A percentile compares a stretch with the other conserved stretches of the same genome.
phyloP scores from a whole-genome alignment of 805 yeast genomes.

The Grigorovia yakushimaensis region DNA sequence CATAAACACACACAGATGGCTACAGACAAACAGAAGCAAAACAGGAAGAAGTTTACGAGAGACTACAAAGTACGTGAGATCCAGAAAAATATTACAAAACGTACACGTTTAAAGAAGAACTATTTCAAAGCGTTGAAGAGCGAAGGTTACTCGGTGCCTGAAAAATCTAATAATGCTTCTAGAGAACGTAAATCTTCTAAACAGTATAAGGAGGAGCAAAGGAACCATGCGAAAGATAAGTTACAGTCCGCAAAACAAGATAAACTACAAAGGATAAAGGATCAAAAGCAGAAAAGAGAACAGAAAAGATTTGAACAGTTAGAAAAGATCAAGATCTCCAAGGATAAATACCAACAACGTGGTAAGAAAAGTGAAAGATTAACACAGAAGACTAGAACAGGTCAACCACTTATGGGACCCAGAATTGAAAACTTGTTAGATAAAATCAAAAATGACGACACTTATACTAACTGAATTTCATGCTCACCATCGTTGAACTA shows the following conservation, averaged over 20 bases:
- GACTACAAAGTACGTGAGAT: conserved; percentile 49
- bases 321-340: conserved; percentile 26
- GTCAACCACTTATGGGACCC: conserved; percentile 91
- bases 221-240: conserved; percentile 19
- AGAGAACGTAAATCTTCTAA: conserved; percentile 9
- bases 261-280: conserved; percentile 29
- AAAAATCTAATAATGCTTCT: conserved; percentile 16
- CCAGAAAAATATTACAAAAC: conserved; percentile 63
- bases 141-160: conserved; percentile 54
- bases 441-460: conserved; percentile 51
- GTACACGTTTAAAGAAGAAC: conserved; percentile 70
- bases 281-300: conserved; percentile 23
- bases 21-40: conserved; percentile 16
- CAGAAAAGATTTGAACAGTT: conserved; percentile 37
- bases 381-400: conserved; percentile 50
- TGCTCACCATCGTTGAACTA: too few species aligned
- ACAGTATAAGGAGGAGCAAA: conserved; percentile 16
- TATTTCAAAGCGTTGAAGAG: conserved; percentile 71
- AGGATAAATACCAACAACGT: conserved; percentile 33
- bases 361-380: conserved; percentile 38
- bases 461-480: conserved; percentile 18
- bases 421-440: conserved; percentile 69
- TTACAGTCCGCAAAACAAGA: conserved; percentile 29
- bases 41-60: conserved; percentile 31
- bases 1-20: conserved; percentile 9